phyloP scores from a whole-genome alignment of 257 asterid genomes.

The Solanum chiquidenum region DNA sequence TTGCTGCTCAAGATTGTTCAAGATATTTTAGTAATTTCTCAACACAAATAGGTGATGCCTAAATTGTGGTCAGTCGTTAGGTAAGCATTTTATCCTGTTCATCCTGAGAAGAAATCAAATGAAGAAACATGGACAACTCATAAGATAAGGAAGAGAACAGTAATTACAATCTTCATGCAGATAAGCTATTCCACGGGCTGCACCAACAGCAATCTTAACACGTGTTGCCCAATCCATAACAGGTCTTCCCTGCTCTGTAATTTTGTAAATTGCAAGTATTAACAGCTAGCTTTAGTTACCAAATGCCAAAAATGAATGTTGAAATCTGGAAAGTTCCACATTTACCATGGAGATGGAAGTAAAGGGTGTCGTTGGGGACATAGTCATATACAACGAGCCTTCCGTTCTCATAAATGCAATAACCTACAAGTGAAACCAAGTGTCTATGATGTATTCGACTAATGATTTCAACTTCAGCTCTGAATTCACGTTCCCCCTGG shows the following conservation, averaged over 20 bases:
- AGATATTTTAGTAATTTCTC: not conserved
- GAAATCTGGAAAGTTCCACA: not conserved
- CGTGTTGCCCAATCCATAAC: constrained; percentile 80
- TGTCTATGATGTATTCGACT: constrained; percentile 93
- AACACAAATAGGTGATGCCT: not conserved
- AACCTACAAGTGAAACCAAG: constrained; percentile 91
- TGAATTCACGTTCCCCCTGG: constrained; percentile 92
- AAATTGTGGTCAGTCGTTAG: not conserved
- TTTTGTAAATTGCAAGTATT: constrained; percentile 1
- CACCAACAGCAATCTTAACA: constrained; percentile 77
- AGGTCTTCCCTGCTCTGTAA: constrained; percentile 47
- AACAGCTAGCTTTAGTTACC: constrained; percentile 1
- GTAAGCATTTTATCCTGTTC: not conserved
- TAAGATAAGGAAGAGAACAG: not conserved
- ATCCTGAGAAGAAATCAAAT: not conserved
- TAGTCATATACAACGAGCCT: constrained; percentile 84
- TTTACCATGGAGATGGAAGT: constrained; percentile 96
- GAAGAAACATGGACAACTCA: not conserved
- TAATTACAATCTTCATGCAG: constrained; percentile 93
- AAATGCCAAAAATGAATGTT: not conserved
- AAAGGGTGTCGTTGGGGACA: constrained; percentile 72
- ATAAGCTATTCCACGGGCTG: constrained; percentile 95
- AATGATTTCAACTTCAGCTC: constrained; percentile 91
- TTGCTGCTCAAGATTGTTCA: not conserved
- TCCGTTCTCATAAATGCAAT: constrained; percentile 66